phyloP scores from a whole-genome alignment of 2,329 filamentous ascomycete genomes.

The Gnomoniopsis sp. region DNA sequence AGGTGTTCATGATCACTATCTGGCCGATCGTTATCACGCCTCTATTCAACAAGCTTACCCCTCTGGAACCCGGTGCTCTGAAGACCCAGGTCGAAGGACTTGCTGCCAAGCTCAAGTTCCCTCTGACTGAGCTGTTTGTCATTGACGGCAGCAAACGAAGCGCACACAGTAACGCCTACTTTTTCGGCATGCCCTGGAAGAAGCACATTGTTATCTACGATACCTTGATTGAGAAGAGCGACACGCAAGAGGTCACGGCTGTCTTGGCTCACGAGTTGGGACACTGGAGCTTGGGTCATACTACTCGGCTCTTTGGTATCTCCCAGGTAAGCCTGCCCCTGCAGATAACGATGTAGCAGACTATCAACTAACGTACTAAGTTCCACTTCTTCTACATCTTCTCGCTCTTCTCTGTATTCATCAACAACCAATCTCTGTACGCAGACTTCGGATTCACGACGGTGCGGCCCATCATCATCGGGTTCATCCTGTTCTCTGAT shows the following conservation, averaged over 20 bases:
- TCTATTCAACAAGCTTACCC: slow-evolving; percentile 96
- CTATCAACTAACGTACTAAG: slow-evolving; percentile 43
- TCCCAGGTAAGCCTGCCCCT: slow-evolving; percentile 58
- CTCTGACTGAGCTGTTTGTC: slow-evolving; percentile 87
- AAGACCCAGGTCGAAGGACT: slow-evolving; percentile 86
- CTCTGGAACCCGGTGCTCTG: slow-evolving; percentile 79
- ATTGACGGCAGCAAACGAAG: slow-evolving; percentile 90
- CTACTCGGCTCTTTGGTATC: slow-evolving; percentile 84
- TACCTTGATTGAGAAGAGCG: slow-evolving; percentile 92
- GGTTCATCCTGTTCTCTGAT: slow-evolving; percentile 96
- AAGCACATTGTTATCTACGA: slow-evolving; percentile 99
- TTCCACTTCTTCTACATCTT: slow-evolving; percentile 97
- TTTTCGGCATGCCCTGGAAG: slow-evolving; percentile 98
- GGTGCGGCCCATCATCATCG: slow-evolving; percentile 88
- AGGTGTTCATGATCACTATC: slow-evolving; percentile 92
- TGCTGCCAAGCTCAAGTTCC: slow-evolving; percentile 82
- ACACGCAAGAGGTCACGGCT: slow-evolving; percentile 87
- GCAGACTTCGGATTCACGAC: slow-evolving; percentile 83
- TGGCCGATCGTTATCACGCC: slow-evolving; percentile 94
- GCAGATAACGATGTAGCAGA: background rate
- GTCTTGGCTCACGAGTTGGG: slow-evolving; percentile 94
- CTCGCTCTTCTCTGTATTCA: slow-evolving; percentile 91
- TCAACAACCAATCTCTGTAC: slow-evolving; percentile 92
- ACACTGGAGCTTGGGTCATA: slow-evolving; percentile 96
- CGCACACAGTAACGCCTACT: slow-evolving; percentile 89